Evolutionary conservation across 1,139 yeast genomes (phyloP).

Genomic region (Kodamaea sp.): DNA sequence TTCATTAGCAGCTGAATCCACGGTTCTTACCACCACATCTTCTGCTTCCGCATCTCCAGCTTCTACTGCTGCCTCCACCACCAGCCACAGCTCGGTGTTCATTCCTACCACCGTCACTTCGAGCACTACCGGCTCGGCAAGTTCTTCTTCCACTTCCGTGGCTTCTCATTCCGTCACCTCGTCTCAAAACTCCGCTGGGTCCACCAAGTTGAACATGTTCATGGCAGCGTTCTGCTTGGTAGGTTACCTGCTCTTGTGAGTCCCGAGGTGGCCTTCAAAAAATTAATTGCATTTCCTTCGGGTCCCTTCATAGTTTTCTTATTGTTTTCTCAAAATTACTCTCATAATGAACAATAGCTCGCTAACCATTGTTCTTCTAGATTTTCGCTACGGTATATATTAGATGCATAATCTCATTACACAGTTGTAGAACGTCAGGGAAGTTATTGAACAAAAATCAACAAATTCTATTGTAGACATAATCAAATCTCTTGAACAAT

Average conservation of each 20-base stretch:
- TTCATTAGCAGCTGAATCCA: neutral
- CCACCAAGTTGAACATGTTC: conserved; percentile 6
- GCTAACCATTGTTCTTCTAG: too few relatives aligned
- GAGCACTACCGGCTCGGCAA: conserved; percentile 1
- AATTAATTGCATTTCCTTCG: too few relatives aligned
- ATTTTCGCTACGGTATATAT: too few relatives aligned
- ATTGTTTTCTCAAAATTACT: too few relatives aligned
- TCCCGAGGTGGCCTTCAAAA: too few relatives aligned
- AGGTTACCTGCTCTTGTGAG: conserved; percentile 11
- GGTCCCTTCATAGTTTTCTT: too few relatives aligned
- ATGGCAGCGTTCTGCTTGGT: conserved; percentile 12
- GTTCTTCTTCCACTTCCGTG: neutral
- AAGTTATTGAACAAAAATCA: too few relatives aligned
- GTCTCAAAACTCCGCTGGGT: conserved; percentile 3
- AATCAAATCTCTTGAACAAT: too few relatives aligned
- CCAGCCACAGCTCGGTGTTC: conserved; percentile 1
- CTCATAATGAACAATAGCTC: too few relatives aligned
- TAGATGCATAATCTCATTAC: too few relatives aligned
- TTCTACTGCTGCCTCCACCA: conserved; percentile 5
- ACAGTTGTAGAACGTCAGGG: too few relatives aligned
- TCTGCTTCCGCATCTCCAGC: conserved; percentile 1
- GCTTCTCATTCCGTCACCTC: conserved; percentile 1
- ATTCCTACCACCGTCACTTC: conserved; percentile 1
- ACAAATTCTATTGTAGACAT: too few relatives aligned
- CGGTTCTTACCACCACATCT: neutral